A percentile compares a stretch with the other conserved stretches of the same genome.
phyloP scores from a whole-genome alignment of 768 basidiomycete genomes.

The Dentipellis fragilis region DNA sequence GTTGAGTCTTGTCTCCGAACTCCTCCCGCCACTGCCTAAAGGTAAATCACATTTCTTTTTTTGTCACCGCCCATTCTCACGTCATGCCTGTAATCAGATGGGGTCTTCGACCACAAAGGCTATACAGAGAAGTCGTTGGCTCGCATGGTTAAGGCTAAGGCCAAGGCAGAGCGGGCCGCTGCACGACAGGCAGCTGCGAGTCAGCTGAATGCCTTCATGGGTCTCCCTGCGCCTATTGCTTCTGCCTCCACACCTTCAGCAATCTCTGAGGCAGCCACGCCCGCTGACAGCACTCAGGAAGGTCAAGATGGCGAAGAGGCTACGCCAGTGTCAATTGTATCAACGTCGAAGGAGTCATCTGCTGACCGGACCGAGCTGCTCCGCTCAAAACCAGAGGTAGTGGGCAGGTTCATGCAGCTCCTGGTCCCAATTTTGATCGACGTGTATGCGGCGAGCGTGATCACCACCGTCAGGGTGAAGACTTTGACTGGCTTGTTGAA shows the following conservation, averaged over 20 bases:
- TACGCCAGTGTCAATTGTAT: background rate
- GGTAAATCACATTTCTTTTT: constrained; percentile 34
- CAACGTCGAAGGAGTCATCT: constrained; percentile 24
- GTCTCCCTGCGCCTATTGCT: constrained; percentile 5
- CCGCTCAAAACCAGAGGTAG: constrained; percentile 62
- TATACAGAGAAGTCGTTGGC: constrained; percentile 83
- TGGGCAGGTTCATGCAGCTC: constrained; percentile 77
- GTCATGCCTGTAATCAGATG: constrained; percentile 41
- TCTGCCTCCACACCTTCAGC: constrained; percentile 19
- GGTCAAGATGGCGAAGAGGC: constrained; percentile 8
- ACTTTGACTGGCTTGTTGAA: constrained; percentile 83
- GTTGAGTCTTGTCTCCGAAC: constrained; percentile 77
- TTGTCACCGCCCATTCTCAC: background rate
- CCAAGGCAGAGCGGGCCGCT: constrained; percentile 70
- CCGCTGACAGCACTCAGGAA: constrained; percentile 15
- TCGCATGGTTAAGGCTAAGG: constrained; percentile 70
- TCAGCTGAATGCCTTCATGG: constrained; percentile 4
- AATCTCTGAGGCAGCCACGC: constrained; percentile 24
- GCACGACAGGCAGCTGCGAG: constrained; percentile 39
- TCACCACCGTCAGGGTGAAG: constrained; percentile 77
- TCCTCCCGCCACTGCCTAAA: constrained; percentile 89
- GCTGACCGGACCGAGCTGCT: constrained; percentile 65
- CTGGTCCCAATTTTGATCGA: constrained; percentile 93
- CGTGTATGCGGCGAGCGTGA: constrained; percentile 98
- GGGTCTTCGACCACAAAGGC: constrained; percentile 86